Evolutionary conservation across 495 filamentous ascomycete genomes (phyloP), one percentile per base, ranked within the genome.

Genomic region (Penicillium ochrochloron): DNA sequence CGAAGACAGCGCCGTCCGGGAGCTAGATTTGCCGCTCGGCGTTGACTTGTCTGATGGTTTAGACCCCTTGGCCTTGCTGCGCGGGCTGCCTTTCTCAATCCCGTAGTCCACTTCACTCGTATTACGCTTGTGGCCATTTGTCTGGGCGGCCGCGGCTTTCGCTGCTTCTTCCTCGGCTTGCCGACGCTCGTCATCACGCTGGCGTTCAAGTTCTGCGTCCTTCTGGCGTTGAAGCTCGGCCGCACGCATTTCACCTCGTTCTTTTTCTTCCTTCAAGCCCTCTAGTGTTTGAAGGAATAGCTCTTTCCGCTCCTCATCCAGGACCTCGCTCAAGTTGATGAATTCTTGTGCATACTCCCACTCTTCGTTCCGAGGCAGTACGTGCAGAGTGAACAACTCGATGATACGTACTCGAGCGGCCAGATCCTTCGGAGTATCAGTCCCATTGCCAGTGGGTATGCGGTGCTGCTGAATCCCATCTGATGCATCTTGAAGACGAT

Each of bases 321-420:
- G 86, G 25, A 95, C 85, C 41, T 93, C 86, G 70, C 86, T 92
- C 63, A 92, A 82, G 61, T 82, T 88, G 61, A 98, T 94, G 78
- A 98, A 98, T 66, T 95, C 90, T 29, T 85, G 83, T 0, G 95
- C 92, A 71, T 97, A 97, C 48, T 94, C 90, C 95, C 96, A 99
- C 78, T 98, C 92, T 37, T 89, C 87, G 68, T 96, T 97, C 42
- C 90, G 85, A 17, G 93, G 88, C 17, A 99, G 87, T 21, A 98
- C 92, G 76, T 98, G 95, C 6, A 99, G 83, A 5, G 91, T 93
- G 68, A 96, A 99, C 1, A 99, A 82, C 77, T 99, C 96, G 44
- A 97, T 88, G 53, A 99, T 89, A 76, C 94, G 92, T 54, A 96
- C 86, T 31, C 92, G 83, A 39, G 89, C 84, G 58, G 85, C 84